Evolutionary conservation across 495 filamentous ascomycete genomes (phyloP).

Genomic region (Cladorrhinum samala): DNA sequence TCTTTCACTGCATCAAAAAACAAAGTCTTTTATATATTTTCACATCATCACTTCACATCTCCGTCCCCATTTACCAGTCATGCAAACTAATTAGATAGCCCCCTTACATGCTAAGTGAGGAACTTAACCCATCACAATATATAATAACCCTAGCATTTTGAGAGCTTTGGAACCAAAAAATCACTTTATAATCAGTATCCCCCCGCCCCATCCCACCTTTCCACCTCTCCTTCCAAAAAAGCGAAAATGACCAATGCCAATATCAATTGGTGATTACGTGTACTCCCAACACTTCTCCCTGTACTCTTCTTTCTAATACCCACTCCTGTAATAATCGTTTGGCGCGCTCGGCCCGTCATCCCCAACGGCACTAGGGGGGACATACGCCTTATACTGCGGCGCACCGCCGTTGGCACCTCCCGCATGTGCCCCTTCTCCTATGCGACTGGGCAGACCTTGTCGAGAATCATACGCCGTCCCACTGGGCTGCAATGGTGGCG

Average conservation of each 20-base stretch:
- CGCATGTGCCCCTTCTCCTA: not conserved
- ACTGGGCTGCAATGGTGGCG: slow-evolving; percentile 32
- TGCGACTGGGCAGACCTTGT: slow-evolving; percentile 37
- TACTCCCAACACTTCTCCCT: not conserved
- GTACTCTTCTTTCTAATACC: not conserved
- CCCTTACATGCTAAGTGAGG: too few species aligned
- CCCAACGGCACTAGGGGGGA: slow-evolving; percentile 17
- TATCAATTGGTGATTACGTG: not conserved
- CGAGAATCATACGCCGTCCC: slow-evolving; percentile 36
- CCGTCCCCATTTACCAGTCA: too few species aligned
- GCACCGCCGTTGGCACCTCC: not conserved
- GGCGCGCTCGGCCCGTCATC: not conserved
- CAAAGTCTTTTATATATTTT: not conserved
- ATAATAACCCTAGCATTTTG: too few species aligned
- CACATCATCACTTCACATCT: not conserved
- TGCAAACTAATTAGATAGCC: not conserved
- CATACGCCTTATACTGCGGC: slow-evolving; percentile 32
- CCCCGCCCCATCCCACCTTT: too few species aligned
- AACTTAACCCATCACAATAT: too few species aligned
- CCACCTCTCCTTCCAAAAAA: too few species aligned
- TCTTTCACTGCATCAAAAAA: not conserved
- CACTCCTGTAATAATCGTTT: not conserved
- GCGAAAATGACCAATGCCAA: not conserved
- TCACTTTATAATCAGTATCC: too few species aligned
- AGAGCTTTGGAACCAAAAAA: too few species aligned